Base-by-base conservation (phyloP, 305 asterid species). In the Ilex paraguariensis region DNA sequence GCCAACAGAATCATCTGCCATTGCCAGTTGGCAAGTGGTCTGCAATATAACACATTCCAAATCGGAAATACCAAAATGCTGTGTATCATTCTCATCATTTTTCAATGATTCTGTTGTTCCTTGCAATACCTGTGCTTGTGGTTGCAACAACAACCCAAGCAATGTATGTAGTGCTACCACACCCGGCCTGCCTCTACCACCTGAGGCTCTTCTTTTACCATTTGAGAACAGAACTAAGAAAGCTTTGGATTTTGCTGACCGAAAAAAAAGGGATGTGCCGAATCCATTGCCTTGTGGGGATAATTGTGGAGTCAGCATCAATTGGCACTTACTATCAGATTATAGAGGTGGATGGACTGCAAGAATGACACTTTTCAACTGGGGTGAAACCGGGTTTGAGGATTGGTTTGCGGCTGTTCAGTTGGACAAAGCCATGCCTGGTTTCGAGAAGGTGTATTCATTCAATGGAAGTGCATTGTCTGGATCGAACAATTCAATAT, bases 101-200 rank as follows among this genome's bases (percentile, higher is more conserved):
- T 90, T 73, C 70, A 82, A 85, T 5, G 85, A 85, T 10, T 85
- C 97, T 3, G 80, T 83, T 5, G 42, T 90, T 30, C 97, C 97
- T 7, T 90, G 97, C 84, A 77, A 70, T 45, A 85, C 94, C 0
- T 89, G 97, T 6, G 95, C 97, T 0, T 89, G 95, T 48, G 95
- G 95, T 16, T 87, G 95, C 60, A 55, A 54, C 0, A 52, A 58
- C n/a, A 64, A 52, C 60, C n/a, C 44, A 0, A 56, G 57, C 39
- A 63, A 57, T 13, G 62, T 66, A 2, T 90, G 97, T 56, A 75
- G 84, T 30, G 79, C 94, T 42, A 67, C 69, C 0, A 84, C 72
- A 14, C 73, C 80, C 3, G 75, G 95, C 0, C 70, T 90, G 3
- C 79, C 83, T 17, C 70, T 90, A 13, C 91, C 95, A 0, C 10